A percentile compares a stretch with the other conserved stretches of the same genome.
phyloP scores from a whole-genome alignment of 805 yeast species.

The Ogataea pignaliae region DNA sequence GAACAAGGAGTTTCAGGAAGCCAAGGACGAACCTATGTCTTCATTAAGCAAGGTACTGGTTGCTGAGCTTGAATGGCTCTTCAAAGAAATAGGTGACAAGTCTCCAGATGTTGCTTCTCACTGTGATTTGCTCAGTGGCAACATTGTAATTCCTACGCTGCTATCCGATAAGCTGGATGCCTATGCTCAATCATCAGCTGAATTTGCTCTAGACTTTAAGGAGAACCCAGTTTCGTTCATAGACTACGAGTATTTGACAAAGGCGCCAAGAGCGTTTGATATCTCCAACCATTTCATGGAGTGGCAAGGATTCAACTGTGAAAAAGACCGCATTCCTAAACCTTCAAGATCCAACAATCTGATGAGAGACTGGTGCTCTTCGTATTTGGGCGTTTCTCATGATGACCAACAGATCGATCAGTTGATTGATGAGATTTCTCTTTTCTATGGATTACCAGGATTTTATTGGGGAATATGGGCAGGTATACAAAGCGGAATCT shows the following conservation, averaged over 20 bases:
- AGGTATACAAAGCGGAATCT: slow-evolving; percentile 63
- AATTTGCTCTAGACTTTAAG: slow-evolving; percentile 16
- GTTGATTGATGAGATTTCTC: slow-evolving; percentile 50
- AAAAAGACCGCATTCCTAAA: slow-evolving; percentile 51
- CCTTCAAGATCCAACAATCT: slow-evolving; percentile 40
- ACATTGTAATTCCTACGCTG: slow-evolving; percentile 54
- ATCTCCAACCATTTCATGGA: slow-evolving; percentile 72
- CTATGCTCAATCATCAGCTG: slow-evolving; percentile 11
- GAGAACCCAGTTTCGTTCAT: slow-evolving; percentile 51
- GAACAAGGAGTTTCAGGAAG: neutral
- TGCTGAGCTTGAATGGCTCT: slow-evolving; percentile 55
- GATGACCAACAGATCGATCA: slow-evolving; percentile 28
- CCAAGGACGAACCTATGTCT: neutral
- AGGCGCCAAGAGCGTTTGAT: slow-evolving; percentile 71
- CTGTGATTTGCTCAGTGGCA: slow-evolving; percentile 72
- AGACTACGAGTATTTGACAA: slow-evolving; percentile 69
- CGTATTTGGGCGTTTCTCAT: slow-evolving; percentile 39
- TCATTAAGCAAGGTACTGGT: slow-evolving; percentile 34
- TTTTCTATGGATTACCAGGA: slow-evolving; percentile 76
- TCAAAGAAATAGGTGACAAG: slow-evolving; percentile 32
- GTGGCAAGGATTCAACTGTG: slow-evolving; percentile 81
- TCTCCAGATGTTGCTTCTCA: slow-evolving; percentile 64
- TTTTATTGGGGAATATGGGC: slow-evolving; percentile 87
- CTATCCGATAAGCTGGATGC: slow-evolving; percentile 14
- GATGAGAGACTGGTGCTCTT: slow-evolving; percentile 53